Percentiles rank a stretch among this genome's conserved stretches.
These are phyloP conservation scores for Tetracladium setigerum DNA, from an alignment of 495 filamentous ascomycete genomes.

Conservation along the genomic window DNA sequence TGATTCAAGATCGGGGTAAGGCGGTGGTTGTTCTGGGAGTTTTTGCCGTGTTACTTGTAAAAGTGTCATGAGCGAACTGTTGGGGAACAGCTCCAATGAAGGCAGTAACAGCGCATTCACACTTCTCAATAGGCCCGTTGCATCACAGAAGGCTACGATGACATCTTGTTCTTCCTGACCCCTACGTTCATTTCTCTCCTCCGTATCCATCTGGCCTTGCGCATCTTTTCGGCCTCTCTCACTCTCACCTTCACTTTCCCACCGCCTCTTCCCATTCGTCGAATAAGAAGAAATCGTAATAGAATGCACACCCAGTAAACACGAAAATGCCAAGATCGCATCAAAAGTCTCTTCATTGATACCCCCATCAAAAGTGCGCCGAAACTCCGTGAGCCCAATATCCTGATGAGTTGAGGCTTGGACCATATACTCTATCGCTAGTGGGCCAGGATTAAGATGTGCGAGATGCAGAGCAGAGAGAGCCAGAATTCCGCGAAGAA, in stretches of 20 bases:
- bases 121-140: neutral
- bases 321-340: slow-evolving; percentile 1
- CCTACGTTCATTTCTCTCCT: too few species aligned
- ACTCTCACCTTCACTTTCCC: too few species aligned
- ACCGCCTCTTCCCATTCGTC: neutral
- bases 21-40: neutral
- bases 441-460: neutral
- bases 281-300: neutral
- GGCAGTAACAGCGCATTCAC: neutral
- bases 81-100: neutral
- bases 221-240: too few species aligned
- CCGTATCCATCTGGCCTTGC: too few species aligned
- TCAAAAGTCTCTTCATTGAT: neutral
- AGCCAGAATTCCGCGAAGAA: slow-evolving; percentile 45
- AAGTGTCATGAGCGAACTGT: neutral
- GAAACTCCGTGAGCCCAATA: slow-evolving; percentile 1
- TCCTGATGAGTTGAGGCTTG: slow-evolving; percentile 3
- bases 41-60: neutral
- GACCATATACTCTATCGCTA: neutral
- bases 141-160: neutral
- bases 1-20: neutral
- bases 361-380: neutral
- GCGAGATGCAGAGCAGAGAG: slow-evolving; percentile 22
- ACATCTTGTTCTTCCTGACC: neutral
- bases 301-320: neutral